Evolutionary conservation across 345 rosid species (phyloP), one percentile per base, ranked within the genome.

Genomic region (Viola odorata): DNA sequence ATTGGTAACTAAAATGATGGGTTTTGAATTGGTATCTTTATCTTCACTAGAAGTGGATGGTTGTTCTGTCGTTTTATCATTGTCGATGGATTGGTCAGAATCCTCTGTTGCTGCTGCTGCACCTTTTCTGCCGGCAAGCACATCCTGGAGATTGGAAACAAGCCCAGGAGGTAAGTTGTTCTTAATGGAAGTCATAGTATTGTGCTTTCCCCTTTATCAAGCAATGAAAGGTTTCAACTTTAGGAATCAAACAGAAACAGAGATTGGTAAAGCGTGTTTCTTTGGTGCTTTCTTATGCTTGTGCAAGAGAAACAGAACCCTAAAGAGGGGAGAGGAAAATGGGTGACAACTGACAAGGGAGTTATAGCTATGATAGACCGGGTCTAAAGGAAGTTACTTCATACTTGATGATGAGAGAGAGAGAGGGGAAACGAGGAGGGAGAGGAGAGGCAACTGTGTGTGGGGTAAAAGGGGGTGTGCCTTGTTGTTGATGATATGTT

Each of bases 81-180:
- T 3, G 17, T 55, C 40, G 68, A 44, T 36, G 36, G 32, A 53
- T 50, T 41, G 14, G 5, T 55, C 41, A 13, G 10, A 13, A 37
- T 55, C 9, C 6, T 55, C 41, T 0, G 53, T 57, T 8, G 37
- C 81, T 45, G 14, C 76, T 1, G 38, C 66, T 4, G 49, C 68
- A 45, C 73, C 83, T 71, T 67, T 81, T 74, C 89, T 75, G 65
- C 76, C 81, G 8, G 67, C 74, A 62, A 94, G 89, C 55, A 81
- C 99, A 49, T 90, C 86, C 45, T 94, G 91, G 61, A 94, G 85
- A 79, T 86, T 90, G 39, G 94, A 85, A 36, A 90, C 91, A 4
- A 90, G 79, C 14, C 87, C 92, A 0, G 96, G 95, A 12, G 97
- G 88, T 63, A 90, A 73, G 68, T 80, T 90, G 65, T 77, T 80